Conservation (phyloP, 805 yeast species). For the Teunomyces pallodes region DNA sequence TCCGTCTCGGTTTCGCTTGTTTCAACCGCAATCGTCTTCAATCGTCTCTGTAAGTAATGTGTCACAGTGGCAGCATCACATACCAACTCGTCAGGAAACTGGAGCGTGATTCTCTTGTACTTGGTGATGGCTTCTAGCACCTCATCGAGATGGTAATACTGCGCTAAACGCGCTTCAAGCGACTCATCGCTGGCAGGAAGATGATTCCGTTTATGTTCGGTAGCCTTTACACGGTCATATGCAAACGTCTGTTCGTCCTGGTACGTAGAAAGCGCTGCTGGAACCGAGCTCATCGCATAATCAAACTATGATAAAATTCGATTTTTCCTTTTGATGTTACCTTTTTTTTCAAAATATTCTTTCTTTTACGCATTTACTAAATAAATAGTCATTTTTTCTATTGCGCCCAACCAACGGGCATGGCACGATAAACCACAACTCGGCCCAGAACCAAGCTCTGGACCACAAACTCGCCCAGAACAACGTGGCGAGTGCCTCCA, state of each 20-base stretch:
- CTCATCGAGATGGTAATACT: conserved; percentile 56
- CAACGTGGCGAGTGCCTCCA: conserved; percentile 40
- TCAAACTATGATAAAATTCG: not conserved
- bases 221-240: conserved; percentile 42
- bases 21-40: conserved; percentile 10
- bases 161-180: conserved; percentile 31
- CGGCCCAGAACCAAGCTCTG: conserved; percentile 41
- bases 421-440: conserved; percentile 47
- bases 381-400: not conserved
- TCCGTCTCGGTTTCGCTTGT: not conserved
- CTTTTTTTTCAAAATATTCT: conserved; percentile 5
- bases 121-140: conserved; percentile 34
- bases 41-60: conserved; percentile 46
- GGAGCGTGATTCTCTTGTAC: conserved; percentile 63
- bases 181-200: conserved; percentile 17
- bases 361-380: too few species aligned
- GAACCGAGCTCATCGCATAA: conserved; percentile 3
- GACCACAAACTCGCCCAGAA: conserved; percentile 36
- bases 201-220: conserved; percentile 21
- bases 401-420: conserved; percentile 43
- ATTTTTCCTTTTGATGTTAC: not conserved
- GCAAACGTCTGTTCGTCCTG: conserved; percentile 60
- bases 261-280: conserved; percentile 59
- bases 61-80: conserved; percentile 75
- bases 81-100: conserved; percentile 82